These are phyloP conservation scores for Pelargonium fulgidum DNA, from an alignment of 441 rosid species.

Conservation along the genomic window DNA sequence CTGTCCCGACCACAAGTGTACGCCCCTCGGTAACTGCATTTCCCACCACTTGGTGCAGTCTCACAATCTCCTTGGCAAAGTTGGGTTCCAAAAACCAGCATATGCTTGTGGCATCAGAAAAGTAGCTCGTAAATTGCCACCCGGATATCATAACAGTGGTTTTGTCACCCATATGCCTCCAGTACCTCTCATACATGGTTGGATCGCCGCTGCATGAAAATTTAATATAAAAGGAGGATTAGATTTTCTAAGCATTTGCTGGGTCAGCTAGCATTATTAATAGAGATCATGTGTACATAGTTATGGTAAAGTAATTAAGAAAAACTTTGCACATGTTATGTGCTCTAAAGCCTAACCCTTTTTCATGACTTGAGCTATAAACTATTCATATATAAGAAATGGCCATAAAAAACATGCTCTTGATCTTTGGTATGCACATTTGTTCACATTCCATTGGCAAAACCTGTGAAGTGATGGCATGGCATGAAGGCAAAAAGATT, in stretches of 20 bases:
- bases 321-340: neutral
- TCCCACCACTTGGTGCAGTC: conserved; percentile 65
- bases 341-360: neutral
- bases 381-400: neutral
- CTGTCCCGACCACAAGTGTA: conserved; percentile 75
- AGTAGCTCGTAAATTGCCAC: conserved; percentile 81
- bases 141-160: conserved; percentile 70
- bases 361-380: neutral
- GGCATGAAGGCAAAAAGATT: neutral
- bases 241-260: conserved; percentile 8
- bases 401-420: neutral
- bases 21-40: conserved; percentile 64
- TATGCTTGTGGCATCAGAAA: conserved; percentile 51
- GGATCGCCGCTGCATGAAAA: conserved; percentile 73
- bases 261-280: neutral
- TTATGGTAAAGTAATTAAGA: neutral
- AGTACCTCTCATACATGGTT: conserved; percentile 67
- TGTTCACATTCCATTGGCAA: neutral
- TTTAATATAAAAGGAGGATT: neutral
- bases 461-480: neutral
- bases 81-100: conserved; percentile 93
- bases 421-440: neutral
- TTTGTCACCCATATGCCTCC: conserved; percentile 61
- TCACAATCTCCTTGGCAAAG: conserved; percentile 48
- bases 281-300: neutral